phyloP scores from a whole-genome alignment of 352 stramenopile species.

The Pythium graminicola region DNA sequence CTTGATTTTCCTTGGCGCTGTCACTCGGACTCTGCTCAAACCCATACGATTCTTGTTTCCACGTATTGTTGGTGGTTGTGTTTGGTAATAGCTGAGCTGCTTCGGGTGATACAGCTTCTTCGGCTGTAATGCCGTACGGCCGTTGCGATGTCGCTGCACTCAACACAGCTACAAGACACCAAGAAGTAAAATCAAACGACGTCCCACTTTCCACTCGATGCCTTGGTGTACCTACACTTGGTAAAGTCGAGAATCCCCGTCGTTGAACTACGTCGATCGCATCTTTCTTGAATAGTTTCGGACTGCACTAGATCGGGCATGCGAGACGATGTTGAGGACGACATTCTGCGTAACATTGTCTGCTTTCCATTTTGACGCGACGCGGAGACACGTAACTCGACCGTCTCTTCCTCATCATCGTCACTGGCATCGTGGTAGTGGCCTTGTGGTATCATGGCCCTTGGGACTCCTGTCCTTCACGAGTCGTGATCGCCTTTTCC shows the following conservation, averaged over 20 bases:
- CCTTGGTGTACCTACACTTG: slow-evolving; percentile 13
- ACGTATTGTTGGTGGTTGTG: slow-evolving; percentile 11
- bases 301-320: not conserved
- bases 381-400: slow-evolving; percentile 27
- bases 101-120: slow-evolving; percentile 18
- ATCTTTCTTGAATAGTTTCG: slow-evolving; percentile 2
- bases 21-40: slow-evolving; percentile 21
- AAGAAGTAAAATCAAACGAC: not conserved
- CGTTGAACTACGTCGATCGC: not conserved
- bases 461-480: not conserved
- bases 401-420: slow-evolving; percentile 34
- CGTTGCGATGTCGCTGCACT: slow-evolving; percentile 2
- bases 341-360: slow-evolving; percentile 16
- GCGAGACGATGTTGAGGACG: slow-evolving; percentile 11
- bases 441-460: not conserved
- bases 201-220: not conserved
- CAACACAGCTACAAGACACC: slow-evolving; percentile 4
- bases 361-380: slow-evolving; percentile 12
- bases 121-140: not conserved
- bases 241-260: slow-evolving; percentile 20
- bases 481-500: no score
- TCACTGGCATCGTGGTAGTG: slow-evolving; percentile 12
- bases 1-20: slow-evolving; percentile 27
- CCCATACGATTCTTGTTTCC: slow-evolving; percentile 26
- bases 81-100: slow-evolving; percentile 32